phyloP scores from a whole-genome alignment of 2,329 filamentous ascomycete genomes.

The Microascus cirrosus region DNA sequence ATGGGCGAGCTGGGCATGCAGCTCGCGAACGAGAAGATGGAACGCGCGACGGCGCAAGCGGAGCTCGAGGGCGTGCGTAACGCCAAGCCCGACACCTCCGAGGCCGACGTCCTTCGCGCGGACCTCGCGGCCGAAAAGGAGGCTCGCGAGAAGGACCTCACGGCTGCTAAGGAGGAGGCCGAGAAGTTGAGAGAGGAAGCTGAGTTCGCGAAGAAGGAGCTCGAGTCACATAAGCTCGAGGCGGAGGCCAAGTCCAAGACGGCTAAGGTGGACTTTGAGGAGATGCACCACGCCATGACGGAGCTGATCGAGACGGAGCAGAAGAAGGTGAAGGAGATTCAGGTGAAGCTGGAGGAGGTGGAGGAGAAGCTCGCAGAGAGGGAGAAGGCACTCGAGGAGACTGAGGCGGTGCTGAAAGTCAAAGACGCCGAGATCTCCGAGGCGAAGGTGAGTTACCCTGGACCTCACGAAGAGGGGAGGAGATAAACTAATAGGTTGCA shows the following conservation, averaged over 20 bases:
- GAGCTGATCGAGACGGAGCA: conserved; percentile 48
- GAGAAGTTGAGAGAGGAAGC: conserved; percentile 27
- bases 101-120: conserved; percentile 36
- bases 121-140: conserved; percentile 33
- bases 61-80: conserved; percentile 48
- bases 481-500: conserved; percentile 9
- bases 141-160: conserved; percentile 19
- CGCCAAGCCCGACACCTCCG: conserved; percentile 43
- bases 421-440: conserved; percentile 54
- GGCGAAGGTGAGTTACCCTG: conserved; percentile 35
- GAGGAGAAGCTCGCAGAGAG: conserved; percentile 33
- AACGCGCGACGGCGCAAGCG: conserved; percentile 45
- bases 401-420: conserved; percentile 46
- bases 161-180: conserved; percentile 21
- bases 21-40: conserved; percentile 49
- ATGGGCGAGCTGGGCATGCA: conserved; percentile 37
- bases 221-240: conserved; percentile 39
- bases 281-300: conserved; percentile 52
- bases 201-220: conserved; percentile 36
- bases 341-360: conserved; percentile 36
- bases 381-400: conserved; percentile 33
- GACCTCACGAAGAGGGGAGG: not conserved
- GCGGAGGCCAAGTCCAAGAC: conserved; percentile 41
- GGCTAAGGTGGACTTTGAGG: conserved; percentile 48
- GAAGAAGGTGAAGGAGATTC: conserved; percentile 38